These are phyloP conservation scores for Curvularia lunata DNA, from an alignment of 2,329 filamentous ascomycete species.

Conservation along the genomic window DNA sequence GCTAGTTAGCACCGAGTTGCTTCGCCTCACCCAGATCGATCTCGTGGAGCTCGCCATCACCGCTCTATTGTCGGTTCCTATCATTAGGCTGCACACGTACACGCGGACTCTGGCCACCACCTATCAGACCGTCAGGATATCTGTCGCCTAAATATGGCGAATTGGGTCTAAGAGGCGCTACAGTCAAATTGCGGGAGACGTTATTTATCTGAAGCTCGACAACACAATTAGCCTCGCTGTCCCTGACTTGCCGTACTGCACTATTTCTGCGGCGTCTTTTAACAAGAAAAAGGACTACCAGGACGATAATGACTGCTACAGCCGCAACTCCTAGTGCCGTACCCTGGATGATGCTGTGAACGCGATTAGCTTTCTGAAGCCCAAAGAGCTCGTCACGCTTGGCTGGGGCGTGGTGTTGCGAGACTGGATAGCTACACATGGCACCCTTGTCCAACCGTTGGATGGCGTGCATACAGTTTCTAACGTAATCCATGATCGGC, in stretches of 20 bases:
- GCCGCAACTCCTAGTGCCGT: not conserved
- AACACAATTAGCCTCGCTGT: not conserved
- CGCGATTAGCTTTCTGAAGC: not conserved
- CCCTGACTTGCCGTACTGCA: not conserved
- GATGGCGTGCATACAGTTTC: not conserved
- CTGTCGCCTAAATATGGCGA: not conserved
- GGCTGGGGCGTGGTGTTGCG: not conserved
- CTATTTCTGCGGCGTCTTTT: not conserved
- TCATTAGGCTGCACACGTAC: not conserved
- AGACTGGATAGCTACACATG: not conserved
- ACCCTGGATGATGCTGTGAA: not conserved
- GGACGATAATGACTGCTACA: not conserved
- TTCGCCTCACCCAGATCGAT: not conserved
- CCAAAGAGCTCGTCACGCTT: not conserved
- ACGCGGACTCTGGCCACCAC: not conserved
- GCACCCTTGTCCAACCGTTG: not conserved
- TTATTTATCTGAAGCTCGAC: not conserved
- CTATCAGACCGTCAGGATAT: not conserved
- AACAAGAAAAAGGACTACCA: not conserved
- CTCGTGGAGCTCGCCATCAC: not conserved
- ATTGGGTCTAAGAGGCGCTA: not conserved
- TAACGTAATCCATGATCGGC: not conserved
- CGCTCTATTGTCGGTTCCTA: not conserved
- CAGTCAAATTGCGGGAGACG: not conserved
- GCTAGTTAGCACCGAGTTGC: no score